Evolutionary conservation across 148 eudicot genomes (phyloP).

Genomic region (Chenopodium quinoa): DNA sequence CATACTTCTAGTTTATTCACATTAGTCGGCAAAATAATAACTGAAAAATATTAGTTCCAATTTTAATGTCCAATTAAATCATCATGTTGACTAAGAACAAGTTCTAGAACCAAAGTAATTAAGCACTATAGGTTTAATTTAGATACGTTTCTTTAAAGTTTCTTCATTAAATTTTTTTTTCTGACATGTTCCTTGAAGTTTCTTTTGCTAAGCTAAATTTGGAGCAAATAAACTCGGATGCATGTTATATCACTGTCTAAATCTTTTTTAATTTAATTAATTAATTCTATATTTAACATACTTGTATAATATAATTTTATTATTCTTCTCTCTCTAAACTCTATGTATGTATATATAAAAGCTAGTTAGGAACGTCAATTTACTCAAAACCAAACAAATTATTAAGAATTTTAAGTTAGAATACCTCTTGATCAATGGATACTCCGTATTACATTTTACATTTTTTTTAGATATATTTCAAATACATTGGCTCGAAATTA

Average conservation of each 20-base stretch:
- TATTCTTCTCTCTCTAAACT: background rate
- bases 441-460: background rate
- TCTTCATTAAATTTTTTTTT: no score
- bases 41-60: background rate
- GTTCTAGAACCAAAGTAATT: background rate
- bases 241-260: conserved; percentile 10
- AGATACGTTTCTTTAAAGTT: background rate
- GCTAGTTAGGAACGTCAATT: background rate
- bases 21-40: background rate
- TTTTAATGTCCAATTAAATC: background rate
- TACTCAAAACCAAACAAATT: background rate
- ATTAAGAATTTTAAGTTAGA: background rate
- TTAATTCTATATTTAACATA: no score
- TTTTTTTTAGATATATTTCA: no score
- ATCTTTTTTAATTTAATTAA: background rate
- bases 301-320: background rate
- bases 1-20: background rate
- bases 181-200: background rate
- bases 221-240: background rate
- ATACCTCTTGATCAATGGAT: conserved; percentile 21
- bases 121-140: background rate
- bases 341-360: background rate
- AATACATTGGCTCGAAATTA: no score
- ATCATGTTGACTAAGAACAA: conserved; percentile 1
- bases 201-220: background rate